phyloP scores from a whole-genome alignment of 2,329 filamentous ascomycete species.

The Esteya vermicola region DNA sequence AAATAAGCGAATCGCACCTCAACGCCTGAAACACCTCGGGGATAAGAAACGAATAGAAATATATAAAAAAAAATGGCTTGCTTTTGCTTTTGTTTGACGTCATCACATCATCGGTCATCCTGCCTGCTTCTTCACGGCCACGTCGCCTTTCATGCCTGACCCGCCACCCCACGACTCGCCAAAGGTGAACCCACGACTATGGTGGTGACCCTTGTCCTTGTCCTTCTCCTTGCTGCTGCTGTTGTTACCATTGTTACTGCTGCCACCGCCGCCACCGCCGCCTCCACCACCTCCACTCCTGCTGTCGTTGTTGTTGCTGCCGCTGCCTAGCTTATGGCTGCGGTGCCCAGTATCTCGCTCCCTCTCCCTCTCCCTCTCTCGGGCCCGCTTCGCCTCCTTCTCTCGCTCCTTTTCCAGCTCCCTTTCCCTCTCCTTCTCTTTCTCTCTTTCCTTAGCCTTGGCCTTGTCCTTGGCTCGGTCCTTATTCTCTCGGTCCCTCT shows the following conservation, averaged over 20 bases:
- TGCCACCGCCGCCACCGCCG: no score
- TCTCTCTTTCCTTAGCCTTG: not conserved
- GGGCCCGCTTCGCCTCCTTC: conserved; percentile 3
- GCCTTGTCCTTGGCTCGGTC: not conserved
- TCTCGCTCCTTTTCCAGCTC: conserved; percentile 3
- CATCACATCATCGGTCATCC: no score
- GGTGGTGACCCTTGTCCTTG: no score
- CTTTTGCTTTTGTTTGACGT: no score
- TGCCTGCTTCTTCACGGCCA: not conserved
- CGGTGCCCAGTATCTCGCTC: conserved; percentile 5
- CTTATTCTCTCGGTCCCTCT: not conserved
- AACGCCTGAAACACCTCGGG: no score
- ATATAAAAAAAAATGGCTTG: no score
- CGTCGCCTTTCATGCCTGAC: conserved; percentile 2
- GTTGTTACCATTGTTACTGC: no score
- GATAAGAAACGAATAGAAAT: no score
- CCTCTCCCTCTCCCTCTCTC: no score
- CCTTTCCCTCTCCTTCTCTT: not conserved
- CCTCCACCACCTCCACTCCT: no score
- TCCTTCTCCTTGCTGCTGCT: no score
- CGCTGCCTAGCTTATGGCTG: not conserved
- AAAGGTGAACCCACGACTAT: conserved; percentile 7
- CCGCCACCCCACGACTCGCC: conserved; percentile 9
- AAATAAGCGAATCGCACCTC: no score
- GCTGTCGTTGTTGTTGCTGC: conserved; percentile 1